phyloP scores from a whole-genome alignment of 2,329 filamentous ascomycete species.

The Diaporthe eres region DNA sequence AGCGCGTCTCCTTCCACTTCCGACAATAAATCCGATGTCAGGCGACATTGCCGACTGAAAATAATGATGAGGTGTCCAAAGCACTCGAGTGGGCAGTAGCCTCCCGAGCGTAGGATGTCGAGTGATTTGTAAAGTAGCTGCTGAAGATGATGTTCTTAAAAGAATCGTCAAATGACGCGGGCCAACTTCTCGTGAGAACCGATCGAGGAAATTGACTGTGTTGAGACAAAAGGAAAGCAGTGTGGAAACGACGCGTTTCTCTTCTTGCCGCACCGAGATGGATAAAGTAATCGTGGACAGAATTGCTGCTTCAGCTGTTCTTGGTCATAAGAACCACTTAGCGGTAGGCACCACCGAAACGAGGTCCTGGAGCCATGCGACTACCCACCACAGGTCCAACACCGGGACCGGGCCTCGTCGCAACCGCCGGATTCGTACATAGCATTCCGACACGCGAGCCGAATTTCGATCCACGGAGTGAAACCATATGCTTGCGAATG shows the following conservation, averaged over 20 bases:
- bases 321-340: constrained; percentile 51
- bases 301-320: constrained; percentile 15
- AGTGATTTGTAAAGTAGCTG: constrained; percentile 55
- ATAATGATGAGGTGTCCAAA: constrained; percentile 58
- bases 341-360: constrained; percentile 72
- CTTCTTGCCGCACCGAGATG: background rate
- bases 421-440: constrained; percentile 93
- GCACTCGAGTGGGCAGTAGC: constrained; percentile 54
- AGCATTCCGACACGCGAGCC: constrained; percentile 99
- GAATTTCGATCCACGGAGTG: constrained; percentile 97
- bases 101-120: constrained; percentile 56
- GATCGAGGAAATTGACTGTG: constrained; percentile 45
- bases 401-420: constrained; percentile 90
- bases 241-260: background rate
- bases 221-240: constrained; percentile 34
- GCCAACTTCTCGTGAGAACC: constrained; percentile 48
- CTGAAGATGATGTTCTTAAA: constrained; percentile 54
- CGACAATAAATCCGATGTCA: constrained; percentile 40
- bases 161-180: constrained; percentile 52
- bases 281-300: constrained; percentile 25
- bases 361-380: constrained; percentile 71
- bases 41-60: constrained; percentile 34
- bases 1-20: constrained; percentile 28
- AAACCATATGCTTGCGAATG: constrained; percentile 99
- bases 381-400: constrained; percentile 74